Percentiles rank a stretch among this genome's conserved stretches.
These are phyloP conservation scores for Diaporthe citri DNA, from an alignment of 2,329 filamentous ascomycete species.

Conservation along the genomic window DNA sequence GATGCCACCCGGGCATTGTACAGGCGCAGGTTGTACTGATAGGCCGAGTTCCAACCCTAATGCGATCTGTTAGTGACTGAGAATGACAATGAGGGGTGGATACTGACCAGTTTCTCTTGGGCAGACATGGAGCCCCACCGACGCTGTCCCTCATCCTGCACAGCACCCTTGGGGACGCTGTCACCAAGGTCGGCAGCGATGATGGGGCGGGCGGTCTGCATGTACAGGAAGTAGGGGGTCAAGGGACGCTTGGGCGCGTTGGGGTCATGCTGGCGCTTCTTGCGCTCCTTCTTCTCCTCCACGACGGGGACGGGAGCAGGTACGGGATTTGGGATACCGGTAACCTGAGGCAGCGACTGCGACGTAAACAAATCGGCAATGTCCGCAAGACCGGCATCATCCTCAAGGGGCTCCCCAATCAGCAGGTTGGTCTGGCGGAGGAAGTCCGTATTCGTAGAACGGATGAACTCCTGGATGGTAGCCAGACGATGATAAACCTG, in stretches of 20 bases:
- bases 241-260: constrained; percentile 95
- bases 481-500: constrained; percentile 85
- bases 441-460: constrained; percentile 85
- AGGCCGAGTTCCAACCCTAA: constrained; percentile 73
- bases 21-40: constrained; percentile 75
- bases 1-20: constrained; percentile 76
- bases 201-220: constrained; percentile 86
- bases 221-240: constrained; percentile 95
- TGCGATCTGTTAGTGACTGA: constrained; percentile 23
- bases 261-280: constrained; percentile 88
- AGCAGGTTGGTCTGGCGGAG: constrained; percentile 89
- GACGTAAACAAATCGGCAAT: constrained; percentile 26
- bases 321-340: constrained; percentile 56
- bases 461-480: constrained; percentile 83
- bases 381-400: constrained; percentile 51
- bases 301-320: constrained; percentile 59
- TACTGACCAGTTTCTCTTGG: constrained; percentile 73
- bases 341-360: constrained; percentile 48
- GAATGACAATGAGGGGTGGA: background rate
- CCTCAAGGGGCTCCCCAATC: constrained; percentile 72
- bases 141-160: constrained; percentile 87
- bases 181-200: constrained; percentile 83
- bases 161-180: constrained; percentile 85
- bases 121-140: constrained; percentile 85
- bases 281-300: constrained; percentile 87